Base-by-base conservation (phyloP, 352 stramenopile species). In the Globisporangium barbulae region DNA sequence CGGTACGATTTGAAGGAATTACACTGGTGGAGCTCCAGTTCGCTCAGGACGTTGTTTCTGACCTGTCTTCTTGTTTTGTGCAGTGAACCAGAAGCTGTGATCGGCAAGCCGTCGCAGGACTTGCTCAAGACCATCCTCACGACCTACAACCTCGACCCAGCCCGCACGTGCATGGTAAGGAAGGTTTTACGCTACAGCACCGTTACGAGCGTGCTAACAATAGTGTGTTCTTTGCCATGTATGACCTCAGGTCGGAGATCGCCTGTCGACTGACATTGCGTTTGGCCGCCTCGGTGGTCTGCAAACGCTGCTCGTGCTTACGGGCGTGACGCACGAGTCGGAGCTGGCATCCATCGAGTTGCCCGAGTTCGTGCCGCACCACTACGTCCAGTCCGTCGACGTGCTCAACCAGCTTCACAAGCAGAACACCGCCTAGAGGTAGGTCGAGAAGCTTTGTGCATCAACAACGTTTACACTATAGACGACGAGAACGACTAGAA, bases 41-140 rank as follows among this genome's bases (percentile, higher is more conserved):
- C 42, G 7, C 15, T 35, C 15, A 42, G 12, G 12, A 9, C 35
- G 22, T 21, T 22, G 9, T 9, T 42, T 22, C 15, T 42, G 30
- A 42, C 15, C 28, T 41, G 5, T 39, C 28, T 52, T 31, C 19
- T 53, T 37, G 48, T 55, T 55, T 6, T n/a, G 50, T 71, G 8
- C 41, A 93, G 82, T 48, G 68, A 77, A 1, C 86, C 86, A 21
- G 83, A 93, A 47, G 86, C 82, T 3, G 69, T 93, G 35, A 79
- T 91, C 41, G 86, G 86, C 59, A 95, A 95, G 71, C 86, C 86
- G 50, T 93, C 85, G 33, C 84, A 95, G 67, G 84, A 91, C 45
- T 53, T 95, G 52, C 74, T 95, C 49, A 76, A 90, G 68, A 95
- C 82, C 28, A 88, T 95, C 56, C 59, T 95, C 35, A 30, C 71